Percentiles rank a stretch among this genome's conserved stretches.
Evolutionary conservation across 768 basidiomycete genomes (phyloP).

Genomic region (Cyclocybe cylindracea): DNA sequence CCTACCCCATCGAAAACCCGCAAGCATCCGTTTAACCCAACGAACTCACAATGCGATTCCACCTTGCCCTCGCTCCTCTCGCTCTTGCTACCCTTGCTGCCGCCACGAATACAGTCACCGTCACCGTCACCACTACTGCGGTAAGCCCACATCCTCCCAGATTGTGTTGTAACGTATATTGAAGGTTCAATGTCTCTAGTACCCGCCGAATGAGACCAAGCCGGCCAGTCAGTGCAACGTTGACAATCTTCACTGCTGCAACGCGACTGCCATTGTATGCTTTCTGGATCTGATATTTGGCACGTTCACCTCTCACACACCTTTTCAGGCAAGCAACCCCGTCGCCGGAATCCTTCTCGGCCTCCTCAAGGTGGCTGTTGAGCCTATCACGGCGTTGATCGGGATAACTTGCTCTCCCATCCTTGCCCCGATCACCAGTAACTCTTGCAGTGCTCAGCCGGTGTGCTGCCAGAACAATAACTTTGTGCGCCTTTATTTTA

Average conservation of each 20-base stretch:
- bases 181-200: not conserved
- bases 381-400: constrained; percentile 10
- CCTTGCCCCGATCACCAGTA: constrained; percentile 18
- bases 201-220: constrained; percentile 9
- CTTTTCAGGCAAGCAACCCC: constrained; percentile 2
- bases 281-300: not conserved
- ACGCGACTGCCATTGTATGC: constrained; percentile 14
- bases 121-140: constrained; percentile 1
- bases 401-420: constrained; percentile 27
- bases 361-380: constrained; percentile 23
- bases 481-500: constrained; percentile 20
- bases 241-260: constrained; percentile 28
- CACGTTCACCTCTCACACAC: not conserved
- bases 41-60: constrained; percentile 22
- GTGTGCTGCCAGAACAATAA: constrained; percentile 29
- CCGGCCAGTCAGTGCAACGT: constrained; percentile 22
- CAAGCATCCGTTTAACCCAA: too few species aligned
- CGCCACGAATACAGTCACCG: constrained; percentile 11
- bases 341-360: constrained; percentile 16
- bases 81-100: constrained; percentile 22
- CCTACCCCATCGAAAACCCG: too few species aligned
- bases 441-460: constrained; percentile 23
- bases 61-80: constrained; percentile 20
- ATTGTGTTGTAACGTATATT: not conserved
- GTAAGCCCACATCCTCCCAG: constrained; percentile 3